A percentile compares a stretch with the other conserved stretches of the same genome.
Evolutionary conservation across 2,329 filamentous ascomycete species (phyloP).

Genomic region (Colletotrichum lentis): DNA sequence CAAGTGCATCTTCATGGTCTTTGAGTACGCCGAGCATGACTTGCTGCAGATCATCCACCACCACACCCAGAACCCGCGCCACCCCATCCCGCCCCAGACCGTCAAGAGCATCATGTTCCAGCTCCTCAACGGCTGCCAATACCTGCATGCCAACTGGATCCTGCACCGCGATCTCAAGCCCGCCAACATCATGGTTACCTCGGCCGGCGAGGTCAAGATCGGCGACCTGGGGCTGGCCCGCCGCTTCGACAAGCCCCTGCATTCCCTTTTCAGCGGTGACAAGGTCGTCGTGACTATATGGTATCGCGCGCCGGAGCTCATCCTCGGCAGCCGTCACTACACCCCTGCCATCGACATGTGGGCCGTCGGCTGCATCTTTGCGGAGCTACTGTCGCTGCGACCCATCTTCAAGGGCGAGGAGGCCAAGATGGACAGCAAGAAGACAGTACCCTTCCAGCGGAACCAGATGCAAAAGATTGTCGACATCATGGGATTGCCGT

Average conservation of each 20-base stretch:
- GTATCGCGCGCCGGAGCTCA: constrained; percentile 94
- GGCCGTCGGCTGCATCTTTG: constrained; percentile 98
- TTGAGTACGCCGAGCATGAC: constrained; percentile 98
- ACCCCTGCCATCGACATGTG: constrained; percentile 97
- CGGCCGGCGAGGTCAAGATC: constrained; percentile 87
- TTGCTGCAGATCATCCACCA: constrained; percentile 98
- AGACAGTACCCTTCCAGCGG: constrained; percentile 94
- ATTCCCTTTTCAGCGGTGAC: constrained; percentile 90
- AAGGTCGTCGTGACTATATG: constrained; percentile 99
- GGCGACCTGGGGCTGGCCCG: constrained; percentile 92
- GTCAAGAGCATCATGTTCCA: constrained; percentile 97
- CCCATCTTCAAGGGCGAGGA: constrained; percentile 99
- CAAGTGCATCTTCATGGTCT: constrained; percentile 99
- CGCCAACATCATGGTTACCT: constrained; percentile 98
- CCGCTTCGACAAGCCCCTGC: constrained; percentile 91
- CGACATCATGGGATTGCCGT: constrained; percentile 91
- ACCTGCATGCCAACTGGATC: constrained; percentile 96
- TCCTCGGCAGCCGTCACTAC: constrained; percentile 94
- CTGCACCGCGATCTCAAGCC: constrained; percentile 96
- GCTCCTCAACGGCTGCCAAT: constrained; percentile 91
- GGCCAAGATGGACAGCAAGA: constrained; percentile 98
- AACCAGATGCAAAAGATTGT: constrained; percentile 99
- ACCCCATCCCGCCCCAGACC: constrained; percentile 86
- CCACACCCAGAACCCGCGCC: constrained; percentile 87
- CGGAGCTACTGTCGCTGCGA: constrained; percentile 85